phyloP scores from a whole-genome alignment of 331 rosid genomes.

The Quercus lobata region DNA sequence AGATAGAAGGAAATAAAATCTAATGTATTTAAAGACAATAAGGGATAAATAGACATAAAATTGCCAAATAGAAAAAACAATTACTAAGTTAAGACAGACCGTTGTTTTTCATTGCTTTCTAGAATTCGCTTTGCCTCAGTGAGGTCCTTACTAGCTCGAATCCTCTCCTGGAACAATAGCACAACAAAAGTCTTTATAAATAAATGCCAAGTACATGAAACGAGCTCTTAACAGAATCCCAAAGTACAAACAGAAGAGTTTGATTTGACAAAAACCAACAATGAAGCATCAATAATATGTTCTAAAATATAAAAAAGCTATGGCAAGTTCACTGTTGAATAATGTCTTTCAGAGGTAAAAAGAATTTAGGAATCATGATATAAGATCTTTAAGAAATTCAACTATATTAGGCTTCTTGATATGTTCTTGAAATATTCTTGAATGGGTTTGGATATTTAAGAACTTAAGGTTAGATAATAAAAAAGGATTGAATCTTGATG shows the following conservation, averaged over 20 bases:
- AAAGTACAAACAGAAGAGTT: not conserved
- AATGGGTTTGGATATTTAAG: too few relatives aligned
- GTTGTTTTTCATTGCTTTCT: constrained; percentile 67
- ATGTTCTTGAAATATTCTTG: too few relatives aligned
- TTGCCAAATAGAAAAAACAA: not conserved
- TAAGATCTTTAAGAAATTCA: too few relatives aligned
- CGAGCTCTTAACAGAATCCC: not conserved
- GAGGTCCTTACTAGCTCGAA: constrained; percentile 56
- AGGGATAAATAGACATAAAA: not conserved
- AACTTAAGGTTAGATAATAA: too few relatives aligned
- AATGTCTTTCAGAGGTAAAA: not conserved
- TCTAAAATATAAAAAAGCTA: not conserved
- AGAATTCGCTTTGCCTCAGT: constrained; percentile 46
- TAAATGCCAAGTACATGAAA: not conserved
- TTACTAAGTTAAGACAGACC: constrained; percentile 29
- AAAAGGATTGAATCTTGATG: too few relatives aligned
- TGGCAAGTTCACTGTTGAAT: not conserved
- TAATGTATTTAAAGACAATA: not conserved
- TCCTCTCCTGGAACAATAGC: constrained; percentile 55
- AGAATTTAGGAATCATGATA: not conserved
- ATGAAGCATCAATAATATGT: not conserved
- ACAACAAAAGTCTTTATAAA: not conserved
- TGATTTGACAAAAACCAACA: not conserved
- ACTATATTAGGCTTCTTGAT: too few relatives aligned
- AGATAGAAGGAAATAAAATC: not conserved